These are phyloP conservation scores for Plasmodium ovale DNA, from an alignment of 169 alveolate species.

Conservation along the genomic window DNA sequence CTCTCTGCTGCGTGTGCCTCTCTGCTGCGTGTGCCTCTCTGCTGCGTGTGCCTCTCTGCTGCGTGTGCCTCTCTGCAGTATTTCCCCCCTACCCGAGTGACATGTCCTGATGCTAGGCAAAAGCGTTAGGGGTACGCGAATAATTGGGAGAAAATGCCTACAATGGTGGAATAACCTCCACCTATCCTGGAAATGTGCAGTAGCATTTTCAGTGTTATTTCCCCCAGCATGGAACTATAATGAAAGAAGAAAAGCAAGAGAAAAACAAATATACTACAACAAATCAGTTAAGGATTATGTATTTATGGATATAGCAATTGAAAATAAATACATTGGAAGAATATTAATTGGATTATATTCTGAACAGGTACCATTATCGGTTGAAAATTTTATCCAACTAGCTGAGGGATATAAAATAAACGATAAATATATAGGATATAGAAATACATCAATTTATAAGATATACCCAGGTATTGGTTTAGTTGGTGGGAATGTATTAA, in stretches of 20 bases:
- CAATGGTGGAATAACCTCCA: constrained; percentile 59
- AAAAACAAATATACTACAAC: constrained; percentile 53
- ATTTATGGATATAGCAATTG: constrained; percentile 83
- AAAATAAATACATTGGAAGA: constrained; percentile 83
- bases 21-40: no score
- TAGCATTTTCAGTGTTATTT: constrained; percentile 33
- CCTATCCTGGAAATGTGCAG: constrained; percentile 51
- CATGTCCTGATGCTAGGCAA: constrained; percentile 54
- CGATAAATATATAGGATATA: constrained; percentile 81
- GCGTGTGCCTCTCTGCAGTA: not conserved
- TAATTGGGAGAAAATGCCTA: constrained; percentile 58
- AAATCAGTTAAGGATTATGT: constrained; percentile 84
- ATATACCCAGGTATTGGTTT: constrained; percentile 81
- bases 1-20: no score
- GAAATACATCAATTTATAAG: constrained; percentile 78
- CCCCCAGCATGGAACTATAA: constrained; percentile 72
- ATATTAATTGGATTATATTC: constrained; percentile 85
- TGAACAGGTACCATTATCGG: constrained; percentile 82
- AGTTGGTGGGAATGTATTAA: constrained; percentile 82
- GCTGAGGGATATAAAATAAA: constrained; percentile 81
- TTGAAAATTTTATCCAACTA: constrained; percentile 83
- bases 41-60: not conserved
- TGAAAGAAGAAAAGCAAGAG: constrained; percentile 73
- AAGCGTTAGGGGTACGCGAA: constrained; percentile 33
- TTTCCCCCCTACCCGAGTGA: no score